Conservation (phyloP, 352 stramenopile genomes). For the Phytophthora megakarya region DNA sequence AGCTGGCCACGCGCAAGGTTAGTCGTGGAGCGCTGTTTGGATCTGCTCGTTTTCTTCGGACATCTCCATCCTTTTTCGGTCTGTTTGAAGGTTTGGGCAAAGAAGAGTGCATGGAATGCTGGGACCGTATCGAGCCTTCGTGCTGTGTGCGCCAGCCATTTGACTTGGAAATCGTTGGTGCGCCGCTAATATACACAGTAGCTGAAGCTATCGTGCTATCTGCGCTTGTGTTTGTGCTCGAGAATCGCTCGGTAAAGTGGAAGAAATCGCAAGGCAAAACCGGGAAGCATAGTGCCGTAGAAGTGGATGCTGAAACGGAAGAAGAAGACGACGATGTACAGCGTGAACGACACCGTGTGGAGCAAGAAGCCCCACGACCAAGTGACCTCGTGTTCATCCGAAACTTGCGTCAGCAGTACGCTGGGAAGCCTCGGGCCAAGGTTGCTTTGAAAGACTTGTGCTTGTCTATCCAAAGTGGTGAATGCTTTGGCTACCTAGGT, state of each 20-base stretch:
- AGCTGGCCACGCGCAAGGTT: constrained; percentile 72
- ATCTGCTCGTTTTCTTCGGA: constrained; percentile 7
- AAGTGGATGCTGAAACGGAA: constrained; percentile 18
- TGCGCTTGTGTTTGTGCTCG: constrained; percentile 49
- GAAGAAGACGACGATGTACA: constrained; percentile 57
- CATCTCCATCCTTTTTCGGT: constrained; percentile 60
- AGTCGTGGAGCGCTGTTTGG: constrained; percentile 56
- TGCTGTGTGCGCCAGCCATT: constrained; percentile 62
- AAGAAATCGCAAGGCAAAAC: constrained; percentile 21
- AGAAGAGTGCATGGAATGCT: constrained; percentile 50
- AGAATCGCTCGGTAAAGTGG: constrained; percentile 48
- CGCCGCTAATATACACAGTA: constrained; percentile 50
- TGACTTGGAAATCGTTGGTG: constrained; percentile 58
- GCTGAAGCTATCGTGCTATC: constrained; percentile 53
- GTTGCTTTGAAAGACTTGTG: constrained; percentile 79
- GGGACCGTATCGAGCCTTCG: constrained; percentile 38
- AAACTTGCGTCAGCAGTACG: constrained; percentile 53
- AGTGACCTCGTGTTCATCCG: constrained; percentile 50
- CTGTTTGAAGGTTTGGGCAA: constrained; percentile 54
- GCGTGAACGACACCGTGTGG: constrained; percentile 39
- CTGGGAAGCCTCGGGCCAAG: constrained; percentile 82
- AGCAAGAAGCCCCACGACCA: constrained; percentile 13
- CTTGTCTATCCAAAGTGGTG: constrained; percentile 69
- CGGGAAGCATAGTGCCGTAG: constrained; percentile 12
- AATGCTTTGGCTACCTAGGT: constrained; percentile 88